Conservation (phyloP, 345 rosid species). For the Populus nigra region DNA sequence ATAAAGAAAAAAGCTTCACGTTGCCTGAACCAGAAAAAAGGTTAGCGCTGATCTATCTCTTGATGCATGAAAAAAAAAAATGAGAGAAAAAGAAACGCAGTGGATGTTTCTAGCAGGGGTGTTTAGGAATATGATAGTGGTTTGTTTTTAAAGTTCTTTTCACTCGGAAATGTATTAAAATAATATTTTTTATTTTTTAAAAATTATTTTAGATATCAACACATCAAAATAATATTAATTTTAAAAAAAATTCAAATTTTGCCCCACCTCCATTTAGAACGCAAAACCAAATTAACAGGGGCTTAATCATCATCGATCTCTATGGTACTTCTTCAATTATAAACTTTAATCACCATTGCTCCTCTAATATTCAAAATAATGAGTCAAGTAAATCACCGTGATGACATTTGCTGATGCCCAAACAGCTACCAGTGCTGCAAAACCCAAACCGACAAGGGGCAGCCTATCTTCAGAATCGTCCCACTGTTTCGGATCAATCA, state of each 20-base stretch:
- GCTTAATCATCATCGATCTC: background rate
- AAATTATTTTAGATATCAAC: too few species aligned
- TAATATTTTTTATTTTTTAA: too few species aligned
- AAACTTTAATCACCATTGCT: background rate
- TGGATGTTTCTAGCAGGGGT: background rate
- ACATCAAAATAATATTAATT: too few species aligned
- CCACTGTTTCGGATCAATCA: conserved; percentile 52
- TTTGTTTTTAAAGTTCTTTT: too few species aligned
- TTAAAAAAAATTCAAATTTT: too few species aligned
- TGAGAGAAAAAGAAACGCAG: background rate
- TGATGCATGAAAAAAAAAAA: background rate
- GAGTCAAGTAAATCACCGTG: conserved; percentile 40
- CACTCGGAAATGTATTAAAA: accelerated
- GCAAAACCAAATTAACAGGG: too few species aligned
- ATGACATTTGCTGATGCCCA: conserved; percentile 77
- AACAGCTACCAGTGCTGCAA: conserved; percentile 60
- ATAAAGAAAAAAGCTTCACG: background rate
- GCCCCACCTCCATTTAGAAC: too few species aligned
- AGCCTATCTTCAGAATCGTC: conserved; percentile 71
- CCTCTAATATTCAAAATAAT: conserved; percentile 6
- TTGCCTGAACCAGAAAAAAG: background rate
- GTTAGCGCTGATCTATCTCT: background rate
- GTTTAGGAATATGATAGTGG: too few species aligned
- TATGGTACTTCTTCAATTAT: background rate
- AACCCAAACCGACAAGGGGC: conserved; percentile 72